phyloP scores from a whole-genome alignment of 2,329 filamentous ascomycete species.

The Celoporthe dispersa region DNA sequence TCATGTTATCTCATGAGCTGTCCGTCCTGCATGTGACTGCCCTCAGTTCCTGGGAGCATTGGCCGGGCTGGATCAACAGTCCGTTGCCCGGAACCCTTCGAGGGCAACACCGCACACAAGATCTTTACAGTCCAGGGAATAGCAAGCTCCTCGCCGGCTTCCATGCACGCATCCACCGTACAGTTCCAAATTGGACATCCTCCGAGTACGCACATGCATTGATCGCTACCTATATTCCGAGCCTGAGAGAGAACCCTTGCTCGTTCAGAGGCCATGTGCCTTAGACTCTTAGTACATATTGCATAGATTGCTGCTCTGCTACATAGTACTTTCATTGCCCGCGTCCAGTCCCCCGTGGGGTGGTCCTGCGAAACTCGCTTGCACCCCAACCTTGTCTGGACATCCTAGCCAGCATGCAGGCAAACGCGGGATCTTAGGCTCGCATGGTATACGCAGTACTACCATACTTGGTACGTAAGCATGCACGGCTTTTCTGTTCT shows the following conservation, averaged over 20 bases:
- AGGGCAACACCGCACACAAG: background rate
- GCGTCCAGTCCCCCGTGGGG: background rate
- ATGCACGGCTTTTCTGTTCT: background rate
- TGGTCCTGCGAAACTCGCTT: background rate
- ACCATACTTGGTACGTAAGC: background rate
- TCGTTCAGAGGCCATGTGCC: background rate
- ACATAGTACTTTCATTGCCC: background rate
- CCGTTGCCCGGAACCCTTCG: background rate
- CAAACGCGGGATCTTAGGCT: too few relatives aligned
- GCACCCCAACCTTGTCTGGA: background rate
- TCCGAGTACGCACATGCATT: background rate
- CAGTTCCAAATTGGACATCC: background rate
- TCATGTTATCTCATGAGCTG: background rate
- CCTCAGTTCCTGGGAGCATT: too few relatives aligned
- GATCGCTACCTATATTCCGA: background rate
- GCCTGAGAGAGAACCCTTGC: background rate
- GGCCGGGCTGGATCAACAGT: background rate
- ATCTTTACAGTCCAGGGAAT: background rate
- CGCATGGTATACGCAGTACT: background rate
- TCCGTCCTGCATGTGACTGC: background rate
- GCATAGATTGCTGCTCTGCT: too few relatives aligned
- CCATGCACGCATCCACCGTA: background rate
- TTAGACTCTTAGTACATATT: too few relatives aligned
- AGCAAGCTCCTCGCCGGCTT: background rate
- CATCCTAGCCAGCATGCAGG: too few relatives aligned